Conservation (phyloP, 2,329 filamentous ascomycete genomes). For the Lasiodiplodia hormozganensis region DNA sequence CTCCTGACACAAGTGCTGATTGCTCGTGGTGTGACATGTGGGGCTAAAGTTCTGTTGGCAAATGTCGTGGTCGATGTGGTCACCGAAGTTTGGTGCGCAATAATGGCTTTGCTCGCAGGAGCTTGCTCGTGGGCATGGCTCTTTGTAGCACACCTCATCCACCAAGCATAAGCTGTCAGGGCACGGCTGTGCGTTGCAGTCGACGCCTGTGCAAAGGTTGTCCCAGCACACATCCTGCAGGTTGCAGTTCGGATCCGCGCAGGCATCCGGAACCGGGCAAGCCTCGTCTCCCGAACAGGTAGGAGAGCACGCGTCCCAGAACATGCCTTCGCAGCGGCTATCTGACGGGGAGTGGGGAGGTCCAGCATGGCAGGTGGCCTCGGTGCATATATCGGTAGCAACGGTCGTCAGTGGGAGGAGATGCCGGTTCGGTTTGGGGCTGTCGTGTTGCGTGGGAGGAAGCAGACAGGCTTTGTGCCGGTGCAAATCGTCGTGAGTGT, state of each 20-base stretch:
- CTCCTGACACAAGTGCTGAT: conserved; percentile 15
- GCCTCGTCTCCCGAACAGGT: conserved; percentile 40
- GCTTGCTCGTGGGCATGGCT: conserved; percentile 22
- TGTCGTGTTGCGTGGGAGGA: neutral
- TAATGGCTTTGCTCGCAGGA: conserved; percentile 20
- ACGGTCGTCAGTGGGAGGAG: conserved; percentile 6
- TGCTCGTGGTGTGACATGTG: conserved; percentile 10
- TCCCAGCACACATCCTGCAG: conserved; percentile 28
- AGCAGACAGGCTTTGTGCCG: conserved; percentile 20
- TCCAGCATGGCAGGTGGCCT: conserved; percentile 1
- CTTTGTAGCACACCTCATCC: conserved; percentile 34
- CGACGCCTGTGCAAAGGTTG: conserved; percentile 42
- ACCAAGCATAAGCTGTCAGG: conserved; percentile 44
- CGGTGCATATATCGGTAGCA: conserved; percentile 23
- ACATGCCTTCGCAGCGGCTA: conserved; percentile 46
- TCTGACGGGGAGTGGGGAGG: conserved; percentile 30
- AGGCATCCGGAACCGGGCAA: conserved; percentile 41
- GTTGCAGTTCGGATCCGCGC: conserved; percentile 47
- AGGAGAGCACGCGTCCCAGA: conserved; percentile 38
- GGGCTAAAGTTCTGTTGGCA: neutral
- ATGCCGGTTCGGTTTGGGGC: neutral
- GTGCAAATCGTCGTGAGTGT: conserved; percentile 24
- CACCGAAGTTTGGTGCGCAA: conserved; percentile 2
- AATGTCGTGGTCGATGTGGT: conserved; percentile 5
- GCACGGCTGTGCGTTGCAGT: conserved; percentile 43